phyloP scores from a whole-genome alignment of 2,329 filamentous ascomycete species.

The Aureobasidium sp. region DNA sequence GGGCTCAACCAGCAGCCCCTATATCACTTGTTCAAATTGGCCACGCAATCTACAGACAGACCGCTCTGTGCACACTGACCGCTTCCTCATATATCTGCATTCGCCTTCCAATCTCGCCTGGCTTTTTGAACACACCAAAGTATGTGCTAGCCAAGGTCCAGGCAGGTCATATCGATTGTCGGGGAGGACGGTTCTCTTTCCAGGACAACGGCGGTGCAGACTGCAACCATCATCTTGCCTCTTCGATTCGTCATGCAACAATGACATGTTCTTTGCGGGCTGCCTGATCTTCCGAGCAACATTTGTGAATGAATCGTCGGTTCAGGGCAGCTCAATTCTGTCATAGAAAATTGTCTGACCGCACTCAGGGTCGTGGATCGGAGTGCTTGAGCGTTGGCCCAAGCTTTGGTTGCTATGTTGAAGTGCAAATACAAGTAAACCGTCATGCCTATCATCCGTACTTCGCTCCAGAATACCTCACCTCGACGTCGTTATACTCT shows the following conservation, averaged over 20 bases:
- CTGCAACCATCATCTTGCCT: background rate
- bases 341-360: constrained; percentile 3
- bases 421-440: constrained; percentile 5
- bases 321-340: background rate
- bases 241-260: background rate
- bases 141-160: background rate
- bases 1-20: background rate
- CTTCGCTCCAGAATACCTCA: background rate
- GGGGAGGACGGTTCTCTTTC: constrained; percentile 5
- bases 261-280: background rate
- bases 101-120: background rate
- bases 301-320: background rate
- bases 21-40: background rate
- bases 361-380: background rate
- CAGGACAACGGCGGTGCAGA: constrained; percentile 10
- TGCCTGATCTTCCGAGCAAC: background rate
- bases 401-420: constrained; percentile 11
- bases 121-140: background rate
- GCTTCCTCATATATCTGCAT: background rate
- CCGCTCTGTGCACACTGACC: background rate
- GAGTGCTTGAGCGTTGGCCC: constrained; percentile 4
- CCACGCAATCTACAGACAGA: background rate
- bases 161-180: constrained; percentile 4
- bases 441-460: constrained; percentile 5
- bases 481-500: constrained; percentile 7